Evolutionary conservation across 2,329 filamentous ascomycete species (phyloP), one percentile per base, ranked within the genome.

Genomic region (Magnaporthiopsis incrustans): DNA sequence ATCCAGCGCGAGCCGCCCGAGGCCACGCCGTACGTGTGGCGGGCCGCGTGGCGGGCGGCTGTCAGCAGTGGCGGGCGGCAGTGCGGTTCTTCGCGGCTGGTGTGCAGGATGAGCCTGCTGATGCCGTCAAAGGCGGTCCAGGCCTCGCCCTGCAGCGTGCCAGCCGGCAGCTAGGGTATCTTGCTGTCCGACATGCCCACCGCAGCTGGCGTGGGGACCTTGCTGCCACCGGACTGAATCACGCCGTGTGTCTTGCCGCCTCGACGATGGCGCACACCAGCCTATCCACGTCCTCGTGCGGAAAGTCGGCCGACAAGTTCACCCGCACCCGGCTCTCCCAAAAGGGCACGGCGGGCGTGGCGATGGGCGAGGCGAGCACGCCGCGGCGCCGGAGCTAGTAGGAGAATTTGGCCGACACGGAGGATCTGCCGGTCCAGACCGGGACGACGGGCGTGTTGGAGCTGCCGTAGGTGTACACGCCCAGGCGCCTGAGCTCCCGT

Each of bases 271-370:
- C 57, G 18, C 61, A 38, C 18, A 67, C 33, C 1, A 67, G 63
- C 3, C 25, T 59, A 25, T 65, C 59, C 4, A 67, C 64, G 12
- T 67, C 64, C 0, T 64, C 59, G 22, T 65, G 62, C 0, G 60
- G 4, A 63, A 65, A 61, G 8, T 66, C 66, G 5, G 67, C 67
- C 7, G 67, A 68, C 15, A 68, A 63, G 30, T 68, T 65, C 58
- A 68, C 56, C 4, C 65, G 64, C 6, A 68, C 67, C 22, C 67
- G 65, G 26, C 67, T 65, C 33, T 67, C 64, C 67, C 30, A 68
- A n/a, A 60, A 60, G 11, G 59, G 59, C 4, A 60, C 59, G 18
- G 59, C 59, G 22, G 59, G 59, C 4, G 59, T 60, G 18, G 59
- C 38, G 0, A 68, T 64, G 6, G 67, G 65, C 0, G 62, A 63